phyloP scores from a whole-genome alignment of 176 grass and related monocot species.

The Oryza brachyantha region DNA sequence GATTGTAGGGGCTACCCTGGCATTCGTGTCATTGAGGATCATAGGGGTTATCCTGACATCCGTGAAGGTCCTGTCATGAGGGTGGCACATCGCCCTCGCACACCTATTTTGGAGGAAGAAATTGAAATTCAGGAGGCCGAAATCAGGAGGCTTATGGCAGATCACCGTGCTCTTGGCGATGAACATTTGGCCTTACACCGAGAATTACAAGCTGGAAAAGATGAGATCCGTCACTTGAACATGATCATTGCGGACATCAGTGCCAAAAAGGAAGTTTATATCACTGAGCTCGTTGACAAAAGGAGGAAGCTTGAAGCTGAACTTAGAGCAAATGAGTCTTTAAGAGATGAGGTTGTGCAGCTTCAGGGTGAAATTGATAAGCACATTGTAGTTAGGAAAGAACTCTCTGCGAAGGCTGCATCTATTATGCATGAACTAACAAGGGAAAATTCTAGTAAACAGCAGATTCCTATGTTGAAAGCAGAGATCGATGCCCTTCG shows the following conservation, averaged over 20 bases:
- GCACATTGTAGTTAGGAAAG: conserved; percentile 43
- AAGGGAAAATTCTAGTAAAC: conserved; percentile 47
- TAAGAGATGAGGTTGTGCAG: conserved; percentile 51
- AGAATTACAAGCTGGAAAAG: conserved; percentile 47
- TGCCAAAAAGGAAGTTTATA: conserved; percentile 53
- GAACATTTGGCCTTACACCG: conserved; percentile 43
- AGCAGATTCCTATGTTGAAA: conserved; percentile 52
- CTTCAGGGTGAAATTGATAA: conserved; percentile 60
- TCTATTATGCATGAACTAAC: conserved; percentile 50
- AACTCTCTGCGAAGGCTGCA: conserved; percentile 55
- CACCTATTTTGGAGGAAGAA: conserved; percentile 47
- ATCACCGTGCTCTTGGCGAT: conserved; percentile 48
- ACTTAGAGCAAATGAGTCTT: conserved; percentile 51
- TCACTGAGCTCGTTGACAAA: conserved; percentile 59
- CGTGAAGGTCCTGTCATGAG: conserved; percentile 36
- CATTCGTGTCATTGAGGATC: conserved; percentile 30
- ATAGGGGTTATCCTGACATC: conserved; percentile 37
- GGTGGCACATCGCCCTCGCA: conserved; percentile 42
- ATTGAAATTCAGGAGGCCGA: conserved; percentile 47
- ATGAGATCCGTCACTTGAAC: conserved; percentile 56
- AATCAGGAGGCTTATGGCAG: conserved; percentile 51
- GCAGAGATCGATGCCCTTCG: conserved; percentile 49
- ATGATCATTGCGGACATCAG: conserved; percentile 49
- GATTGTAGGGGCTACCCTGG: conserved; percentile 26
- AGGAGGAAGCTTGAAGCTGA: conserved; percentile 71